Evolutionary conservation across 139 green algal species (phyloP).

Genomic region (Chlorella sp.): DNA sequence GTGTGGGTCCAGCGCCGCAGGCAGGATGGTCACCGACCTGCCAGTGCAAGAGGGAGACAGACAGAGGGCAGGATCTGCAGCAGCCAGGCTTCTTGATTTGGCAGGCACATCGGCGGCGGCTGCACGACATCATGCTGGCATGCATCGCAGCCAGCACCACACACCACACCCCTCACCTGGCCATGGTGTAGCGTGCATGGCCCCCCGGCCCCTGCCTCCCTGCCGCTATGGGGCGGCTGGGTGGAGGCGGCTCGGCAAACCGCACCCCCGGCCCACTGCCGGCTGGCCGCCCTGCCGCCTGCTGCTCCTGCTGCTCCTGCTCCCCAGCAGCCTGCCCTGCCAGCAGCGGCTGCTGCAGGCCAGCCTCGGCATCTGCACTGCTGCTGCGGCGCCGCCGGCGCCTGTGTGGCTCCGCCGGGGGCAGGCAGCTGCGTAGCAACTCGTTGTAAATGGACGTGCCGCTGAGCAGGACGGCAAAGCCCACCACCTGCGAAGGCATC

Average conservation of each 20-base stretch:
- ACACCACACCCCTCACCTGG: not conserved
- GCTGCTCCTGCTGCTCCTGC: conserved; percentile 1
- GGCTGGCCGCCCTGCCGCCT: not conserved
- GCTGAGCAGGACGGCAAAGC: conserved; percentile 81
- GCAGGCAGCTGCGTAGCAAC: conserved; percentile 74
- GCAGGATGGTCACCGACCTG: conserved; percentile 57
- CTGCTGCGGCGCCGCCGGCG: not conserved
- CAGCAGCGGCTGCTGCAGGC: conserved; percentile 21
- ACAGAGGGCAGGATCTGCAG: too few relatives aligned
- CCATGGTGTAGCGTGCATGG: conserved; percentile 20
- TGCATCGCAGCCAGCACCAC: too few relatives aligned
- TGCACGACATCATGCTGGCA: too few relatives aligned
- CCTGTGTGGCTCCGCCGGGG: not conserved
- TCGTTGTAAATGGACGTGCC: conserved; percentile 88
- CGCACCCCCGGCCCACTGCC: not conserved
- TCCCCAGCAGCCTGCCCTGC: not conserved
- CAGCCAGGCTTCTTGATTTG: too few relatives aligned
- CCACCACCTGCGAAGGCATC: conserved; percentile 72
- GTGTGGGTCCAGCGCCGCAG: conserved; percentile 65
- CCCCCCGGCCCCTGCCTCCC: not conserved
- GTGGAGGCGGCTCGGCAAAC: not conserved
- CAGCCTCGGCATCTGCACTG: conserved; percentile 8
- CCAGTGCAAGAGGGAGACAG: not conserved
- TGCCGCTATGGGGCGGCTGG: conserved; percentile 28
- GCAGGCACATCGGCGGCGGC: too few relatives aligned